Evolutionary conservation across 2,329 filamentous ascomycete species (phyloP), one percentile per base, ranked within the genome.

Genomic region (Fusarium setosum): DNA sequence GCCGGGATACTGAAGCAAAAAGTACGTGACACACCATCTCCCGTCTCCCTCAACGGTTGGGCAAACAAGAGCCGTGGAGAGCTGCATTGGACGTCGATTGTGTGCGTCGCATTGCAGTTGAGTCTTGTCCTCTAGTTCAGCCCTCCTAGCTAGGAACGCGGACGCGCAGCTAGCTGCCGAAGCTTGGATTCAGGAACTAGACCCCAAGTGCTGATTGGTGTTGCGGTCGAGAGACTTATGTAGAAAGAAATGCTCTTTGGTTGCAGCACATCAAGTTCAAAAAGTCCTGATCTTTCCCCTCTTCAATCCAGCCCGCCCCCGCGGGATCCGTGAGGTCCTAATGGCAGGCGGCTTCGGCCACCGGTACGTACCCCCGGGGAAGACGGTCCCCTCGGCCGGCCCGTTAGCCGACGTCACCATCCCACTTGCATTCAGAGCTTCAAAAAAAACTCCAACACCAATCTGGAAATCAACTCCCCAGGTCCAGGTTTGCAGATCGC

Each of bases 41-140:
- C 12, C 26, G 26, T 29, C 26, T 29, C 5, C 52, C 55, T 61
- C 58, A 59, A 54, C 47, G n/a, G 45, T 65, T 47, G 48, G 35
- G 40, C 35, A 35, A 48, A 41, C 41, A 41, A 38, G 34, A 59
- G 23, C n/a, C 54, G 35, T 55, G 41, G 21, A 49, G 21, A 29
- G 37, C 11, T 18, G 35, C 29, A 42, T 20, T n/a, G n/a, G n/a
- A n/a, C n/a, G n/a, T n/a, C n/a, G n/a, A 34, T 45, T 41, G 59
- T 24, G 55, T 67, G 64, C 64, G 60, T 67, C 63, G 63, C 63
- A 67, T 67, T 65, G 64, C 63, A 67, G 51, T 57, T 53, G 63
- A 67, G 56, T 47, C 35, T n/a, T n/a, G n/a, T n/a, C n/a, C n/a
- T 48, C 42, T 18, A 20, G 17, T 24, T 24, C 18, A 47, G 41